Conservation (phyloP, 495 filamentous ascomycete genomes). For the Aspergillus kassunensis region DNA sequence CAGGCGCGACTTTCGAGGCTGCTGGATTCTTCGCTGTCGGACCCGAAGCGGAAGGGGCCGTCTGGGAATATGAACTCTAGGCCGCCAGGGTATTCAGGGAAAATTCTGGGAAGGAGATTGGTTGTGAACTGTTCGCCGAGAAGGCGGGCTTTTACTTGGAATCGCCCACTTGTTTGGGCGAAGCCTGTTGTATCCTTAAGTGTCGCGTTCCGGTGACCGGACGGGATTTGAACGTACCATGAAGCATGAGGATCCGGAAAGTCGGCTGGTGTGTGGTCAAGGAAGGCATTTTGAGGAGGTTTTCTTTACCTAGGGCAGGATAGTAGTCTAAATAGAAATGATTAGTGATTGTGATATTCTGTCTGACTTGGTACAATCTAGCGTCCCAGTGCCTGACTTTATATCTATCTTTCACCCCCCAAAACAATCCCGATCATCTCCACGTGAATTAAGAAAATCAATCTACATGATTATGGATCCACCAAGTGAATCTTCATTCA, state of each 20-base stretch:
- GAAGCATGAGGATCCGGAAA: background rate
- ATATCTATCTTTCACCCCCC: too few species aligned
- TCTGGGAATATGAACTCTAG: too few species aligned
- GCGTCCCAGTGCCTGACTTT: too few species aligned
- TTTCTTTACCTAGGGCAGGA: too few species aligned
- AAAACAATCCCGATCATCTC: too few species aligned
- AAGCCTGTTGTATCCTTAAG: background rate
- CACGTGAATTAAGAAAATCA: too few species aligned
- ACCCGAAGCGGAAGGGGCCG: too few species aligned
- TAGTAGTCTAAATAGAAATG: too few species aligned
- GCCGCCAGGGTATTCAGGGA: background rate
- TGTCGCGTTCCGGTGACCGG: background rate
- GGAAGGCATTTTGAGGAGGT: background rate
- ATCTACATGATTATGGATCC: too few species aligned
- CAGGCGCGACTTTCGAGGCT: background rate
- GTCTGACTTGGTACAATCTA: too few species aligned
- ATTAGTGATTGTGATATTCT: too few species aligned
- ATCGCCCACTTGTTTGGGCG: background rate
- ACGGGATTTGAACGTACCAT: background rate
- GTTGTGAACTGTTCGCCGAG: background rate
- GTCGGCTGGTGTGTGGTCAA: background rate
- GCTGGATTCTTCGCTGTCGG: background rate
- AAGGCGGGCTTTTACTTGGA: background rate
- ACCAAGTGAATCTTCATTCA: too few species aligned
- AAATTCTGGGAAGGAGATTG: background rate